Percentiles rank a stretch among this genome's conserved stretches.
These are phyloP conservation scores for Diophrys appendiculata DNA, from an alignment of 73 alveolate genomes.

Conservation along the genomic window DNA sequence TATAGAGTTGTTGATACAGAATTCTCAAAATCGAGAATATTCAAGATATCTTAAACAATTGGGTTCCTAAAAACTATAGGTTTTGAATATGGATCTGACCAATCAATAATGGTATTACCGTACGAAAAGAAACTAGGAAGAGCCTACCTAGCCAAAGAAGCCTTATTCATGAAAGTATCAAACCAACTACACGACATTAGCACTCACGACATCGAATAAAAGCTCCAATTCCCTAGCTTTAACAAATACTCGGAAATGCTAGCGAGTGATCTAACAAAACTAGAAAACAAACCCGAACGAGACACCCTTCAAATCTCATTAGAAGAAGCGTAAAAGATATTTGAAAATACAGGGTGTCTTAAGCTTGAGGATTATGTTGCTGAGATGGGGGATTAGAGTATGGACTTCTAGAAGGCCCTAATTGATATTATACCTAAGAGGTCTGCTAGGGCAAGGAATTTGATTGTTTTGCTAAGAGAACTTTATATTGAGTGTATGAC, in stretches of 20 bases:
- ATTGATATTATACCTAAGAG: conserved; percentile 26
- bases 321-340: conserved; percentile 37
- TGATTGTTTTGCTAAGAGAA: conserved; percentile 45
- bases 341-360: conserved; percentile 50
- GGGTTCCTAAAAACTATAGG: conserved; percentile 36
- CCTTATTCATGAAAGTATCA: conserved; percentile 23
- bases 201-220: conserved; percentile 33
- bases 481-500: conserved; percentile 60
- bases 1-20: no score
- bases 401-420: conserved; percentile 44
- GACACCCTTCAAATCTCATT: conserved; percentile 15
- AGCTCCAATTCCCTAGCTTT: conserved; percentile 49
- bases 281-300: conserved; percentile 26
- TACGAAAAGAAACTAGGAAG: conserved; percentile 36
- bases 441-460: conserved; percentile 25
- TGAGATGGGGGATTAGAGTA: conserved; percentile 54
- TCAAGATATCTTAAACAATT: neutral
- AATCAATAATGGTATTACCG: conserved; percentile 28
- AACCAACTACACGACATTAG: conserved; percentile 19
- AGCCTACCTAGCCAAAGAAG: conserved; percentile 39
- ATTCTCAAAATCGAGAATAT: neutral
- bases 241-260: conserved; percentile 40
- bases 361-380: conserved; percentile 44
- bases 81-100: conserved; percentile 48
- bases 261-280: conserved; percentile 38